These are phyloP conservation scores for Scheffersomyces segobiensis DNA, from an alignment of 1,139 yeast species.

Conservation along the genomic window DNA sequence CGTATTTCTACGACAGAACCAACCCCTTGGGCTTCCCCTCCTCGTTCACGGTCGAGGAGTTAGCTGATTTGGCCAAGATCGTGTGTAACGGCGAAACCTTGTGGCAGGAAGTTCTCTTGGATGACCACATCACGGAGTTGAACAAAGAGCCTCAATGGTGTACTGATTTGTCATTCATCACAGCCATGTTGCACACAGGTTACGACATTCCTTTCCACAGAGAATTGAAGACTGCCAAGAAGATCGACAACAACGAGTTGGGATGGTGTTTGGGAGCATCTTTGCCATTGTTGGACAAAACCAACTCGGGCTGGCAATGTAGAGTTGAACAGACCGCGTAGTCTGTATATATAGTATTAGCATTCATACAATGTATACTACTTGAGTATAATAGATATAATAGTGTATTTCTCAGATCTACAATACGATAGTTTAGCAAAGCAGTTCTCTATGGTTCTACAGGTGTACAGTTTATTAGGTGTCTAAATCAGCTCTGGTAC, in stretches of 20 bases:
- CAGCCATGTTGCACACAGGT: constrained; percentile 87
- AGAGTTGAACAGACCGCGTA: constrained; percentile 20
- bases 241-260: constrained; percentile 81
- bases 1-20: constrained; percentile 93
- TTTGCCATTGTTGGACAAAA: constrained; percentile 74
- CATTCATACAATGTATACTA: not conserved
- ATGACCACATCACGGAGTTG: constrained; percentile 66
- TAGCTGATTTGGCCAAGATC: constrained; percentile 73
- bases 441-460: not conserved
- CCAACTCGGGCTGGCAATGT: constrained; percentile 71
- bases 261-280: constrained; percentile 99
- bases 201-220: constrained; percentile 90
- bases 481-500: not conserved
- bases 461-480: not conserved
- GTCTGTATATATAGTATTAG: not conserved
- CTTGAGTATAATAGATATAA: not conserved
- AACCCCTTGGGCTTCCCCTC: constrained; percentile 93
- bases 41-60: constrained; percentile 81
- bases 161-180: constrained; percentile 84
- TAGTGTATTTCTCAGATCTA: not conserved
- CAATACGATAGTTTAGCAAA: not conserved
- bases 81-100: constrained; percentile 82
- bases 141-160: constrained; percentile 90
- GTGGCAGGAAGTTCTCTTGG: constrained; percentile 66
- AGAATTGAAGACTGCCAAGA: constrained; percentile 89